Base-by-base conservation (phyloP, 495 filamentous ascomycete genomes). In the Filosporella fistucella region DNA sequence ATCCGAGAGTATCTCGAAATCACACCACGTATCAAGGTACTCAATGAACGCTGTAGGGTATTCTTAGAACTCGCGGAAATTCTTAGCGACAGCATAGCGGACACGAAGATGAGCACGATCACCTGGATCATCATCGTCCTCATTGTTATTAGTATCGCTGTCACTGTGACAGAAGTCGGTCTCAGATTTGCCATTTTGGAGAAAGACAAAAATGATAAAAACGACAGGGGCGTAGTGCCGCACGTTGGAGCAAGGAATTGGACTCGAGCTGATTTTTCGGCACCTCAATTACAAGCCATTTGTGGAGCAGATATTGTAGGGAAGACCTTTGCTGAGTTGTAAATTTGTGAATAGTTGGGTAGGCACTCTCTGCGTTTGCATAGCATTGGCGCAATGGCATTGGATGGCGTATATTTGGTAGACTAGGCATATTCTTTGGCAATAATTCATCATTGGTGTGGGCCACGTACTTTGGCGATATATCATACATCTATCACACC, bases 61-160 rank as follows among this genome's bases (percentile, higher is more conserved):
- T 99, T 99, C 68, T 76, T 99, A 17, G 93, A 99, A 63, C 82
- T 99, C 10, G 89, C 94, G 20, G 90, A 95, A 66, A 97, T 99
- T 25, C 73, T 99, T 0, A 86, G 84, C 12, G 94, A 99, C 64
- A 86, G 82, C 4, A 89, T 96, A 39, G 86, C 87, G 24, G 91
- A 97, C 61, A 86, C 86, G 46, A 95, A 91, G 60, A 97, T 95
- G 80, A 95, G 88, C 54, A 74, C 66, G 42, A 84, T 97, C 63
- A 99, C 93, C 0, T 97, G 91, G 91, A 97, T 99, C 57, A 91
- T 97, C 61, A 99, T 99, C 56, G 72, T 94, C 25, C 76, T 99
- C 9, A 99, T 99, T 57, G 55, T 94, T 33, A 70, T 97, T 45
- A 89, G 84, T 57, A 96, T 99, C 58, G 65, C 86, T 30, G 89